These are phyloP conservation scores for Penicillium arizonense DNA, from an alignment of 495 filamentous ascomycete genomes.

Conservation along the genomic window DNA sequence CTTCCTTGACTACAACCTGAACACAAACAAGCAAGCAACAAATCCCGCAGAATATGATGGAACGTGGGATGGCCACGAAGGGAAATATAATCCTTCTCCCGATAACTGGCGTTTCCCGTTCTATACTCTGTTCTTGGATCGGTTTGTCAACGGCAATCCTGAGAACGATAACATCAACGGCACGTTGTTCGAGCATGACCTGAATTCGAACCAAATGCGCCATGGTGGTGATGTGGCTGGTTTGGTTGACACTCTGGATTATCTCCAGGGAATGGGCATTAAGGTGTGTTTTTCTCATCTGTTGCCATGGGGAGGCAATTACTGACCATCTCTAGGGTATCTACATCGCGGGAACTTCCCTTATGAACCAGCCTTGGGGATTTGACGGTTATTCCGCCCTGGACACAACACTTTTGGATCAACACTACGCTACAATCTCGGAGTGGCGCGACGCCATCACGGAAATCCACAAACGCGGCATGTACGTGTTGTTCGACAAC, in stretches of 20 bases:
- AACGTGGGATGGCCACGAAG: conserved; percentile 49
- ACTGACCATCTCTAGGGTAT: conserved; percentile 43
- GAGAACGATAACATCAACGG: conserved; percentile 69
- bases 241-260: conserved; percentile 64
- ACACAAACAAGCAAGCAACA: conserved; percentile 56
- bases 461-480: conserved; percentile 62
- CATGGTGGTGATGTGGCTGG: conserved; percentile 70
- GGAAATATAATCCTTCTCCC: conserved; percentile 54
- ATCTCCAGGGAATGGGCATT: conserved; percentile 72
- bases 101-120: conserved; percentile 69
- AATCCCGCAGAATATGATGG: conserved; percentile 61
- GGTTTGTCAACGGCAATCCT: conserved; percentile 71
- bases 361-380: conserved; percentile 71
- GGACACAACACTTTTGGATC: conserved; percentile 67
- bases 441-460: conserved; percentile 61
- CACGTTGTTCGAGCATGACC: conserved; percentile 66
- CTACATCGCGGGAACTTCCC: conserved; percentile 66
- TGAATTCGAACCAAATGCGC: conserved; percentile 64
- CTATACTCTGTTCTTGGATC: conserved; percentile 68
- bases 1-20: conserved; percentile 58
- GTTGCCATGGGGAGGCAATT: not conserved
- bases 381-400: conserved; percentile 65
- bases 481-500: conserved; percentile 73
- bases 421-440: conserved; percentile 62
- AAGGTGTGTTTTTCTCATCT: conserved; percentile 44